A percentile compares a stretch with the other conserved stretches of the same genome.
Evolutionary conservation across 2,329 filamentous ascomycete genomes (phyloP).

Genomic region (Trichothecium sympodiale): DNA sequence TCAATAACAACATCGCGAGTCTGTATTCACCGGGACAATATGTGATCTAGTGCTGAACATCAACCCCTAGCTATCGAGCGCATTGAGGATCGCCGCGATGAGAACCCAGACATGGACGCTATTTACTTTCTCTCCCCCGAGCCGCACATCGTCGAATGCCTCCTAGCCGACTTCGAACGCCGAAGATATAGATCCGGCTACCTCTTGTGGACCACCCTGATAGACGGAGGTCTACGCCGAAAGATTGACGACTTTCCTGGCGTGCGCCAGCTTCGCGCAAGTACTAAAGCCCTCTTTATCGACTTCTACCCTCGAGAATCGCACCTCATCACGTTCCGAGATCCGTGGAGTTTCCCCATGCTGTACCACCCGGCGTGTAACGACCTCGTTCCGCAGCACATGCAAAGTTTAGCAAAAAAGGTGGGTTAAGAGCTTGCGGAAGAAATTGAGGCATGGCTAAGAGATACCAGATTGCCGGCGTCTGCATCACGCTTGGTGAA

Average conservation of each 20-base stretch:
- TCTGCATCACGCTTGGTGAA: slow-evolving; percentile 88
- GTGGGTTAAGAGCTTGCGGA: slow-evolving; percentile 30
- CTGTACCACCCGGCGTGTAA: slow-evolving; percentile 89
- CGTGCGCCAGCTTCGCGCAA: slow-evolving; percentile 63
- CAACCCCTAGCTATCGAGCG: slow-evolving; percentile 68
- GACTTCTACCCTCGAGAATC: slow-evolving; percentile 89
- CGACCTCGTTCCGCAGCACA: slow-evolving; percentile 66
- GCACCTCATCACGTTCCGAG: slow-evolving; percentile 79
- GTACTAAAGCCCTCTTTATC: slow-evolving; percentile 72
- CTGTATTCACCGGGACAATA: slow-evolving; percentile 19
- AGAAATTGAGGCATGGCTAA: slow-evolving; percentile 1
- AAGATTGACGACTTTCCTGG: slow-evolving; percentile 62
- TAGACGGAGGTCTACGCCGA: slow-evolving; percentile 59
- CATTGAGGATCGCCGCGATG: slow-evolving; percentile 75
- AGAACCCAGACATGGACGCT: slow-evolving; percentile 85
- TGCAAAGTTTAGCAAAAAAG: slow-evolving; percentile 81
- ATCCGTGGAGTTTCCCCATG: slow-evolving; percentile 91
- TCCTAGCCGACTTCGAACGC: slow-evolving; percentile 84
- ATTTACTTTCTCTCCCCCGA: slow-evolving; percentile 84
- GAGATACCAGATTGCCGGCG: slow-evolving; percentile 30
- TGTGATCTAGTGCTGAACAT: background rate
- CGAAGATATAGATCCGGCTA: slow-evolving; percentile 69
- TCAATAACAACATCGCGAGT: slow-evolving; percentile 96
- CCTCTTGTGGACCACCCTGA: slow-evolving; percentile 74
- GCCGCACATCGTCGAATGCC: slow-evolving; percentile 81